Base-by-base conservation (phyloP, 1,284 basidiomycete species). In the Ganoderma lucidum region DNA sequence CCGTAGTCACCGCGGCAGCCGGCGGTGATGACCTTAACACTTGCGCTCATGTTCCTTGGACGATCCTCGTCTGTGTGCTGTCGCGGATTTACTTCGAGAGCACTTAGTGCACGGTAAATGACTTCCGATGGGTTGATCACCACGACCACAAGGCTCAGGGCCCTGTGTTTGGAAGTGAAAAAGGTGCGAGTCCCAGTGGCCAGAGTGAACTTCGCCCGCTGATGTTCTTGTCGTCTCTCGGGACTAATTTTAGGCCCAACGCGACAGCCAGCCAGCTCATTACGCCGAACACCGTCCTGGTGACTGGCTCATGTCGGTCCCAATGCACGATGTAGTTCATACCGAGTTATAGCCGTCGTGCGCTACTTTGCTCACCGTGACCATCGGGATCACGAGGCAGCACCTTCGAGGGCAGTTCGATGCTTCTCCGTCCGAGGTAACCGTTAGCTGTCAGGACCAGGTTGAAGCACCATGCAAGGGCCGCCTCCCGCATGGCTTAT, bases 321-420 rank as follows among this genome's bases (percentile, higher is more conserved):
- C 68, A 41, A 32, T 44, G 45, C 35, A 35, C 55, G 41, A 48
- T 10, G 39, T 51, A 35, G 14, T 48, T 19, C 65, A 62, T 48
- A 17, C 72, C 72, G 72, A 73, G 15, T 66, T 69, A 68, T 61
- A 58, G 32, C 72, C 72, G 72, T 28, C 19, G 10, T 59, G 30
- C 39, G 55, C 44, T 55, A 30, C 41, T 42, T 64, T 32, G 60
- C 44, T 37, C 42, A 19, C 42, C 48, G 4, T 60, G 53, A 55
- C 2, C 55, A 3, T 45, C n/a, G 39, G 58, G 51, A 62, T 63
- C 64, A 65, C 44, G 37, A 42, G 64, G 19, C 28, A 37, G 6
- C 15, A 48, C 48, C 15, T 14, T 44, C 63, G 23, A 45, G 60
- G n/a, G 39, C 30, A n/a, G 37, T 23, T n/a, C 48, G 6, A 39